These are phyloP conservation scores for Fusarium sublunatum DNA, from an alignment of 2,329 filamentous ascomycete species.

Conservation along the genomic window DNA sequence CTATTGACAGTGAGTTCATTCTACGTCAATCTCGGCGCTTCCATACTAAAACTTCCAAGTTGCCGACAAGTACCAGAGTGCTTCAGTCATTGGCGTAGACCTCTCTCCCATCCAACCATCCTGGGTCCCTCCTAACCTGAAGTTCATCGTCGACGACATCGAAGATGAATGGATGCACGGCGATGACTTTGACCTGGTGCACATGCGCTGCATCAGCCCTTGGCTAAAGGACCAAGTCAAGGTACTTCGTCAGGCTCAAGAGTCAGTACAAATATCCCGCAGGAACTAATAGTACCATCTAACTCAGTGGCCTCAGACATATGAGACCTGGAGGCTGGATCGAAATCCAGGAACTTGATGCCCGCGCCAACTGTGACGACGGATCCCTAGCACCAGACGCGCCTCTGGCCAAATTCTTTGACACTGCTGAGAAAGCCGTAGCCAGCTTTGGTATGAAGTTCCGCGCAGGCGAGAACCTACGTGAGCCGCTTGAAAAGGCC, in stretches of 20 bases:
- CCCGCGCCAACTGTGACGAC: conserved; percentile 53
- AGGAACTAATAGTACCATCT: neutral
- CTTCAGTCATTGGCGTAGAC: conserved; percentile 41
- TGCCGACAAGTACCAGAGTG: conserved; percentile 43
- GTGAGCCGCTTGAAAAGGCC: conserved; percentile 22
- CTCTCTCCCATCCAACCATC: conserved; percentile 43
- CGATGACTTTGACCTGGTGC: conserved; percentile 36
- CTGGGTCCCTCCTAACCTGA: conserved; percentile 56
- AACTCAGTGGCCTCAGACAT: conserved; percentile 6
- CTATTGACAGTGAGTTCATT: conserved; percentile 29
- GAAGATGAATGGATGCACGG: conserved; percentile 61
- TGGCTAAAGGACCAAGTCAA: conserved; percentile 36
- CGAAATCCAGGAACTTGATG: conserved; percentile 53
- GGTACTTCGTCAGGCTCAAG: conserved; percentile 31
- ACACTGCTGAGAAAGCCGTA: conserved; percentile 35
- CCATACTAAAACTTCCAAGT: conserved; percentile 13
- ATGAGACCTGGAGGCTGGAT: conserved; percentile 40
- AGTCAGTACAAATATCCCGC: conserved; percentile 8
- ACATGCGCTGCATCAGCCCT: conserved; percentile 42
- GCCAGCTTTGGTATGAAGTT: conserved; percentile 52
- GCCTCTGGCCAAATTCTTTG: conserved; percentile 45
- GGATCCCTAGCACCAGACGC: conserved; percentile 51
- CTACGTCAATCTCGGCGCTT: rapidly evolving
- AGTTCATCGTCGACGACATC: conserved; percentile 53
- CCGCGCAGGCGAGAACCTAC: conserved; percentile 31